A percentile compares a stretch with the other conserved stretches of the same genome.
These are phyloP conservation scores for Phaeodactylum tricornutum DNA, from an alignment of 108 stramenopile species.

Conservation along the genomic window DNA sequence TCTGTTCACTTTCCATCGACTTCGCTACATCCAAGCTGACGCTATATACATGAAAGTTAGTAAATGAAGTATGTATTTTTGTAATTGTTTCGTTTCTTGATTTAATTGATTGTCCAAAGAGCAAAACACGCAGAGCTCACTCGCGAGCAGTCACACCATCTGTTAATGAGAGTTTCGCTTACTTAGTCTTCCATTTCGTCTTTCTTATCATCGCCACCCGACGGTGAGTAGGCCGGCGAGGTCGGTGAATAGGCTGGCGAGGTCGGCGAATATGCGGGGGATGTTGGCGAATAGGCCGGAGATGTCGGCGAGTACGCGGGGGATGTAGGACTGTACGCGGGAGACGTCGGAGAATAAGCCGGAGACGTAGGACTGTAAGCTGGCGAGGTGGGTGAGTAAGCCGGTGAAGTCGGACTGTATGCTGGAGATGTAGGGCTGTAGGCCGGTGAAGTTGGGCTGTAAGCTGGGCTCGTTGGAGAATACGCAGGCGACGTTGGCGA, in stretches of 20 bases:
- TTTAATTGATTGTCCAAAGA: too few species aligned
- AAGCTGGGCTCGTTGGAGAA: slow-evolving; percentile 50
- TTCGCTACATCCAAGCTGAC: too few species aligned
- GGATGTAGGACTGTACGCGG: slow-evolving; percentile 77
- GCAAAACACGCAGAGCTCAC: too few species aligned
- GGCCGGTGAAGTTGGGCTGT: slow-evolving; percentile 53
- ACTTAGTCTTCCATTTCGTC: background rate
- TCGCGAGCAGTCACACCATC: too few species aligned
- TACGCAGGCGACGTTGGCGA: slow-evolving; percentile 45
- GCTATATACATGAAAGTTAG: too few species aligned
- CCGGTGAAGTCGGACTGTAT: slow-evolving; percentile 37
- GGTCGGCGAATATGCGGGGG: slow-evolving; percentile 64
- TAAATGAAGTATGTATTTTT: too few species aligned
- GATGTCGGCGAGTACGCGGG: slow-evolving; percentile 67
- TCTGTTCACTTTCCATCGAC: too few species aligned
- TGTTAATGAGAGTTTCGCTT: too few species aligned
- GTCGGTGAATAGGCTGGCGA: slow-evolving; percentile 81
- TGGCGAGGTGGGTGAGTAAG: slow-evolving; percentile 35
- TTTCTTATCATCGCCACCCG: slow-evolving; percentile 7
- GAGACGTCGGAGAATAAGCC: slow-evolving; percentile 69
- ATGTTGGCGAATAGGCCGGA: slow-evolving; percentile 33
- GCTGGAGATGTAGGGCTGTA: slow-evolving; percentile 58
- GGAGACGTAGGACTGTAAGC: slow-evolving; percentile 25
- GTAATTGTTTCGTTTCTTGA: too few species aligned
- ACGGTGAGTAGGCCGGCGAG: too few species aligned